These are phyloP conservation scores for Fusarium sp. DNA, from an alignment of 2,329 filamentous ascomycete genomes.

Conservation along the genomic window DNA sequence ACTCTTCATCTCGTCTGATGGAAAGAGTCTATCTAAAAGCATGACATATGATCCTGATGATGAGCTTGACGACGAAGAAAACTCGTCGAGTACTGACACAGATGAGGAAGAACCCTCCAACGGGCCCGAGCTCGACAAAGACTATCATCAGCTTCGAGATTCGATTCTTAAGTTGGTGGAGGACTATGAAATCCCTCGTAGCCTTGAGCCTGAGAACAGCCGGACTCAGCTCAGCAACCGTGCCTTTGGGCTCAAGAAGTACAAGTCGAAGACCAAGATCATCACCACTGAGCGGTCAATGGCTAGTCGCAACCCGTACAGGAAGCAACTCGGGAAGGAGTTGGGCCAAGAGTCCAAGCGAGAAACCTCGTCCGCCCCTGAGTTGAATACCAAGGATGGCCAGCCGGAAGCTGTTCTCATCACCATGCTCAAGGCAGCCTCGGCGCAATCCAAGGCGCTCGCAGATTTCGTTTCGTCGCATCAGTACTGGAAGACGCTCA, in stretches of 20 bases:
- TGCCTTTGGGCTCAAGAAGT: conserved; percentile 67
- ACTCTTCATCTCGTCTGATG: conserved; percentile 78
- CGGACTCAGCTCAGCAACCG: conserved; percentile 76
- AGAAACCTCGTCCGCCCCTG: conserved; percentile 10
- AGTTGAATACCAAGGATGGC: conserved; percentile 42
- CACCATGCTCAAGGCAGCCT: conserved; percentile 79
- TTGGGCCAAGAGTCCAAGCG: conserved; percentile 12
- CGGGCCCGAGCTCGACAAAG: conserved; percentile 73
- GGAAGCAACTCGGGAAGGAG: conserved; percentile 47
- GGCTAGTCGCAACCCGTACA: conserved; percentile 68
- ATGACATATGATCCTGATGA: conserved; percentile 78
- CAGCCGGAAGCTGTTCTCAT: conserved; percentile 67
- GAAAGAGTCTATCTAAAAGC: conserved; percentile 72
- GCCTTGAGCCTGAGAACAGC: conserved; percentile 66
- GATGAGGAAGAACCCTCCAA: conserved; percentile 69
- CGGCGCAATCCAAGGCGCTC: conserved; percentile 77
- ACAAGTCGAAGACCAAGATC: conserved; percentile 67
- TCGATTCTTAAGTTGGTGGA: conserved; percentile 83
- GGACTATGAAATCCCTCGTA: conserved; percentile 81
- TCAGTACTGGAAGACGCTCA: conserved; percentile 83
- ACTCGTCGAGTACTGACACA: conserved; percentile 68
- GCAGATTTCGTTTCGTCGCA: conserved; percentile 87
- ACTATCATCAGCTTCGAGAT: conserved; percentile 82
- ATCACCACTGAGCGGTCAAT: conserved; percentile 61
- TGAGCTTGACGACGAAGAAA: conserved; percentile 71